phyloP scores from a whole-genome alignment of 2,329 filamentous ascomycete genomes.

The Colletotrichum sansevieriae region DNA sequence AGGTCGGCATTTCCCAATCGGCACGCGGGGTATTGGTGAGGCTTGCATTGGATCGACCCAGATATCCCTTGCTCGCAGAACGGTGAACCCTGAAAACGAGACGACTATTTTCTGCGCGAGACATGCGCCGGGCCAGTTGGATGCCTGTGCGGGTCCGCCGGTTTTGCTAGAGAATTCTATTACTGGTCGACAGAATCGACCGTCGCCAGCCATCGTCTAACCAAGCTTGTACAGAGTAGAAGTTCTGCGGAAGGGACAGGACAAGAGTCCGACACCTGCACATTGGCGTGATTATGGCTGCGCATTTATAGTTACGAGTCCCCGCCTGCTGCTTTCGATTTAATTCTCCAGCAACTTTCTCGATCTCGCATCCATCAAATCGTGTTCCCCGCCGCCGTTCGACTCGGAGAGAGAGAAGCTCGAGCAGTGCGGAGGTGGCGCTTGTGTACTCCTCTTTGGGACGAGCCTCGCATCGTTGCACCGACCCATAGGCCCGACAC shows the following conservation, averaged over 20 bases:
- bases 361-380: constrained; percentile 1
- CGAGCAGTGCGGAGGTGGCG: constrained; percentile 22
- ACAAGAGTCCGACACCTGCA: constrained; percentile 15
- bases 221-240: constrained; percentile 23
- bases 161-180: constrained; percentile 31
- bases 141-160: constrained; percentile 41
- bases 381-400: constrained; percentile 15
- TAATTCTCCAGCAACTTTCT: background rate
- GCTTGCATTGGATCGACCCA: constrained; percentile 41
- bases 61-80: constrained; percentile 38
- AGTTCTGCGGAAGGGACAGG: constrained; percentile 17
- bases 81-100: constrained; percentile 42
- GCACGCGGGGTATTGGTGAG: constrained; percentile 41
- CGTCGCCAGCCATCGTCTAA: constrained; percentile 38
- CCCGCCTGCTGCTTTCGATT: constrained; percentile 21
- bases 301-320: constrained; percentile 18
- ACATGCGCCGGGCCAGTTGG: constrained; percentile 39
- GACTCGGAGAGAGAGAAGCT: constrained; percentile 8
- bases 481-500: background rate
- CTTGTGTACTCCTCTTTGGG: constrained; percentile 23
- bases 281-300: constrained; percentile 23
- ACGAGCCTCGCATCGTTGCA: constrained; percentile 2
- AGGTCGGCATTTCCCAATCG: constrained; percentile 38
- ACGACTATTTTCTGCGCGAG: constrained; percentile 32
- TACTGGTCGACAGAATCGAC: constrained; percentile 36